These are phyloP conservation scores for Endothia cerciana DNA, from an alignment of 2,329 filamentous ascomycete genomes.

Conservation along the genomic window DNA sequence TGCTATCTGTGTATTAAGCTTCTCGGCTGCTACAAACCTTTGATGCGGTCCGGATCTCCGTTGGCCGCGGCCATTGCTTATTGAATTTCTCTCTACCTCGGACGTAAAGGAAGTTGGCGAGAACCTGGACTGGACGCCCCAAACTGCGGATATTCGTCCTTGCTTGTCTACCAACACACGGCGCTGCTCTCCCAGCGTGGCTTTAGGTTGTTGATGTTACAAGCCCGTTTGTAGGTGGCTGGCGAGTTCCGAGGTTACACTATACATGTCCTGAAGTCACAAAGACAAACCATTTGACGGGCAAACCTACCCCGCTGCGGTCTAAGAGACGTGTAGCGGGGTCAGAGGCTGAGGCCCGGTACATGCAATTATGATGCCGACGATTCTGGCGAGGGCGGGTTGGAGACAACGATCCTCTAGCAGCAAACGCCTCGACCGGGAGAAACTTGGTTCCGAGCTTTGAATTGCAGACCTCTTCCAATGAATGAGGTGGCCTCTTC, in stretches of 20 bases:
- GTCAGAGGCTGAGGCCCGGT: not conserved
- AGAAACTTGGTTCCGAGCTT: slow-evolving; percentile 1
- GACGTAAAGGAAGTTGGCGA: not conserved
- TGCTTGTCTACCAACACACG: not conserved
- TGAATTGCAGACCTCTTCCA: not conserved
- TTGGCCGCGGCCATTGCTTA: not conserved
- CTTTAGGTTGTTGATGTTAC: not conserved
- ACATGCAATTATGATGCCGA: not conserved
- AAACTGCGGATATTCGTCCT: not conserved
- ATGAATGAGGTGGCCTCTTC: not conserved
- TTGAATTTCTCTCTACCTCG: not conserved
- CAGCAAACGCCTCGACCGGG: not conserved
- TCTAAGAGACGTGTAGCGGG: not conserved
- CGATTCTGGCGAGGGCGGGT: not conserved
- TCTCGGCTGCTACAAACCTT: not conserved
- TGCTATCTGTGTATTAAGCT: not conserved
- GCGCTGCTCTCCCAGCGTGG: no score
- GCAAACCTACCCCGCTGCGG: not conserved
- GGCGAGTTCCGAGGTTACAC: no score
- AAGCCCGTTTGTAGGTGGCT: not conserved
- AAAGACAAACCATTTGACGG: not conserved
- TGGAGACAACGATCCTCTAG: not conserved
- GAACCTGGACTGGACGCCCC: no score
- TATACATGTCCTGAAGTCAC: not conserved
- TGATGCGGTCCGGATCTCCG: slow-evolving; percentile 1